phyloP scores from a whole-genome alignment of 768 basidiomycete species.

The Exsudoporus frostii region DNA sequence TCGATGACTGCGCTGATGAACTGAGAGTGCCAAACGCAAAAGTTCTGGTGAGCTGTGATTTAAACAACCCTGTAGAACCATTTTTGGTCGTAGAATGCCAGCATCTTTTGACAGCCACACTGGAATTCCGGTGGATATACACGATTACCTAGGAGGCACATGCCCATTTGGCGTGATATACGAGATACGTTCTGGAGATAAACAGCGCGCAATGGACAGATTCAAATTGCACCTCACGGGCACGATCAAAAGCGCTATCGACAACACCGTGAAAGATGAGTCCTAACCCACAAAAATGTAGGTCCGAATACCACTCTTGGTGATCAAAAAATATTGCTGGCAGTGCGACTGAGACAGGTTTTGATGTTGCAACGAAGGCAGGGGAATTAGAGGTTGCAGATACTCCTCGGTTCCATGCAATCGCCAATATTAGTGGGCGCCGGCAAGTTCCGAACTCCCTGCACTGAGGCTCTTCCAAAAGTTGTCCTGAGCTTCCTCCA shows the following conservation, averaged over 20 bases:
- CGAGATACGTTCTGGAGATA: constrained; percentile 18
- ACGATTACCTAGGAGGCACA: constrained; percentile 1
- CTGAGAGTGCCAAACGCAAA: neutral
- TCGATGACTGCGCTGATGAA: neutral
- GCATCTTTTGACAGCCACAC: neutral
- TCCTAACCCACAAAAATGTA: constrained; percentile 6
- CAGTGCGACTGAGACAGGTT: constrained; percentile 13
- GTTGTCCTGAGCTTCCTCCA: constrained; percentile 20
- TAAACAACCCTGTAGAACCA: constrained; percentile 4
- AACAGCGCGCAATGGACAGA: constrained; percentile 16
- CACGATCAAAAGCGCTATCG: constrained; percentile 7
- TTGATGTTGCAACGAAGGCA: constrained; percentile 24
- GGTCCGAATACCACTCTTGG: constrained; percentile 14
- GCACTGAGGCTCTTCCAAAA: constrained; percentile 8
- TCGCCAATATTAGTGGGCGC: constrained; percentile 6
- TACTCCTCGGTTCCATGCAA: constrained; percentile 18
- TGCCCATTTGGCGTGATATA: constrained; percentile 2
- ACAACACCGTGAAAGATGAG: constrained; percentile 12
- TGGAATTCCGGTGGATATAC: constrained; percentile 1
- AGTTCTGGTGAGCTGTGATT: constrained; percentile 11
- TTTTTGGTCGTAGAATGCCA: constrained; percentile 4
- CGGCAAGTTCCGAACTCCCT: constrained; percentile 25
- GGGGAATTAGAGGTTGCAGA: constrained; percentile 10
- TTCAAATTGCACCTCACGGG: constrained; percentile 15
- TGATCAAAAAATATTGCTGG: neutral